Evolutionary conservation across 352 stramenopile genomes (phyloP), one percentile per base, ranked within the genome.

Genomic region (Stramenopiles sp.): DNA sequence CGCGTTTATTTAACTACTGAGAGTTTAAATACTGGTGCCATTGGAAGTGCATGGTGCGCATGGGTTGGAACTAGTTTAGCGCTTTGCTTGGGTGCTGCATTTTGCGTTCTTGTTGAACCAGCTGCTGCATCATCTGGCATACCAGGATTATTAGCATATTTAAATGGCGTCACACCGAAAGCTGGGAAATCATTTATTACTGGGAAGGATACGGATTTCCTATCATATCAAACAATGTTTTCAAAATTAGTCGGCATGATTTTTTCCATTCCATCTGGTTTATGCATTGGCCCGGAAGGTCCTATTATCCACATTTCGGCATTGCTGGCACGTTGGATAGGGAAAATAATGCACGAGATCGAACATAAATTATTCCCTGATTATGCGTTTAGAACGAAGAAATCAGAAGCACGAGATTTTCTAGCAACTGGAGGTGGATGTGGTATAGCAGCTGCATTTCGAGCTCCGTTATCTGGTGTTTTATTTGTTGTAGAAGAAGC

Each of bases 231-330:
- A 69, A 69, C 53, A 20, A 69, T 69, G 53, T 69, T 27, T 27
- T 20, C 53, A 69, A 69, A 69, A 27, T 23, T 69, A 69, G 53
- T 69, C 20, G 53, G 53, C 20, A 69, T 69, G 53, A 27, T 69
- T 69, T 20, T 27, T 27, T 69, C 53, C 27, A 69, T 69, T 23
- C 53, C 53, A 27, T 69, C 53, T 69, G 53, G 53, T 20, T 27
- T 69, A 27, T 20, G 20, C 53, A 69, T 69, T 69, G 53, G 53
- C 53, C 53, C 53, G 27, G 53, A 69, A 69, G 53, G 53, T 27
- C 53, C 53, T 23, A 69, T 69, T 27, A 69, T 69, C 53, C 53
- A 69, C 53, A 69, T 69, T 69, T 69, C 53, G 53, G 53, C 53
- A 27, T 27, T 69, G 53, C 20, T 69, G 20, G 53, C 53, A 20